These are phyloP conservation scores for Trichoderma sp. DNA, from an alignment of 2,329 filamentous ascomycete species.

Conservation along the genomic window DNA sequence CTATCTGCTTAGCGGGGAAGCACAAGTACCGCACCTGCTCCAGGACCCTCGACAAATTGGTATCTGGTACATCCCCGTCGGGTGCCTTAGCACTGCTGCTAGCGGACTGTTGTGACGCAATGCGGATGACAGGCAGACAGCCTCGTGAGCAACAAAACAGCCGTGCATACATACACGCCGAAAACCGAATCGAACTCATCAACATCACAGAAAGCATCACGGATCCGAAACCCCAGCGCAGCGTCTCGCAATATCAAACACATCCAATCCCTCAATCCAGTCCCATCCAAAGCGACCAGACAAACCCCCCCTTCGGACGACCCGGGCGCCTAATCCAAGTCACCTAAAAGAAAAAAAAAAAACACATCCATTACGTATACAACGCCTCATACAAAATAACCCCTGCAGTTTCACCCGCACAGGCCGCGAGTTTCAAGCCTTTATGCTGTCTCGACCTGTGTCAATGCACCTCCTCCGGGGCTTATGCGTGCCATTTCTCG, in stretches of 20 bases:
- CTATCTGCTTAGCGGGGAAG: not conserved
- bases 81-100: not conserved
- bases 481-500: slow-evolving; percentile 12
- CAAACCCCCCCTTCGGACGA: not conserved
- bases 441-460: not conserved
- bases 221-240: not conserved
- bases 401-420: slow-evolving; percentile 15
- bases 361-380: too few species aligned
- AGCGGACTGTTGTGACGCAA: slow-evolving; percentile 16
- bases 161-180: not conserved
- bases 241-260: not conserved
- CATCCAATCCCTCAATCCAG: not conserved
- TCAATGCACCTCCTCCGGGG: slow-evolving; percentile 8
- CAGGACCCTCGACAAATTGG: not conserved
- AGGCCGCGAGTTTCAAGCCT: slow-evolving; percentile 7
- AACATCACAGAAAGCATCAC: not conserved
- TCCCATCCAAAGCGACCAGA: not conserved
- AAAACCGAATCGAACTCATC: not conserved
- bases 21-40: not conserved
- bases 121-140: slow-evolving; percentile 1
- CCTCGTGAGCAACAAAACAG: not conserved
- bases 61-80: not conserved
- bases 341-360: too few species aligned
- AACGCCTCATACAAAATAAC: not conserved
- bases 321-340: slow-evolving; percentile 1